A percentile compares a stretch with the other conserved stretches of the same genome.
Conservation (phyloP, 331 rosid genomes). For the Spiraea crenata region DNA sequence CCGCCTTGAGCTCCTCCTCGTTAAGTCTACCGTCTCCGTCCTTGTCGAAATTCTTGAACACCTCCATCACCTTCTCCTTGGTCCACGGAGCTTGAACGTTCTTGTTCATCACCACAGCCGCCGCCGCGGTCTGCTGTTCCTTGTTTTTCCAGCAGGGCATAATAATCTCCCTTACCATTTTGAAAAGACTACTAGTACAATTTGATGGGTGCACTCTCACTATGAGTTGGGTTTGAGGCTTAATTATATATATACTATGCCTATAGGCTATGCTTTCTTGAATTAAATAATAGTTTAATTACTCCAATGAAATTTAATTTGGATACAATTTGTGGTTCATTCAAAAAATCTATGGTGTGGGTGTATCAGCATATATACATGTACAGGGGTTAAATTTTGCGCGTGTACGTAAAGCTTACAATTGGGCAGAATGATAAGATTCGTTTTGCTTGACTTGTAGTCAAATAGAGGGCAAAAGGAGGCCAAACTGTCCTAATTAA, state of each 20-base stretch:
- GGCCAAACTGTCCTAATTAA: too few species aligned
- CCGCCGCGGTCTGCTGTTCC: too few species aligned
- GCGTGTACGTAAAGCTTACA: neutral
- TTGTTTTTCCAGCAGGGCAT: neutral
- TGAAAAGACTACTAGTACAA: too few species aligned
- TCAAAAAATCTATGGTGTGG: neutral
- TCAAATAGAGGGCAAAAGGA: too few species aligned
- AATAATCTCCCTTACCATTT: neutral
- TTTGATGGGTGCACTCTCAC: too few species aligned
- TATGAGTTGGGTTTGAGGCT: too few species aligned
- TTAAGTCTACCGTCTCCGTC: slow-evolving; percentile 27
- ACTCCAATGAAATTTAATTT: neutral
- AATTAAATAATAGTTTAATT: neutral
- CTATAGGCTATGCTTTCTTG: neutral
- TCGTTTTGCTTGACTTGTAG: too few species aligned
- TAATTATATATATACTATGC: too few species aligned
- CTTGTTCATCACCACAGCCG: neutral
- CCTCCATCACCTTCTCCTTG: neutral
- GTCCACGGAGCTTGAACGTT: neutral
- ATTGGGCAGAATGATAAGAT: too few species aligned
- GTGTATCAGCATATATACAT: too few species aligned
- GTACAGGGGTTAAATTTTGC: neutral
- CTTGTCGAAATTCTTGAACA: slow-evolving; percentile 21
- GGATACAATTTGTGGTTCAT: neutral
- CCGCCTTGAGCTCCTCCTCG: slow-evolving; percentile 24